phyloP scores from a whole-genome alignment of 371 early-diverging fungal genomes.

The Mucor plumbeus region DNA sequence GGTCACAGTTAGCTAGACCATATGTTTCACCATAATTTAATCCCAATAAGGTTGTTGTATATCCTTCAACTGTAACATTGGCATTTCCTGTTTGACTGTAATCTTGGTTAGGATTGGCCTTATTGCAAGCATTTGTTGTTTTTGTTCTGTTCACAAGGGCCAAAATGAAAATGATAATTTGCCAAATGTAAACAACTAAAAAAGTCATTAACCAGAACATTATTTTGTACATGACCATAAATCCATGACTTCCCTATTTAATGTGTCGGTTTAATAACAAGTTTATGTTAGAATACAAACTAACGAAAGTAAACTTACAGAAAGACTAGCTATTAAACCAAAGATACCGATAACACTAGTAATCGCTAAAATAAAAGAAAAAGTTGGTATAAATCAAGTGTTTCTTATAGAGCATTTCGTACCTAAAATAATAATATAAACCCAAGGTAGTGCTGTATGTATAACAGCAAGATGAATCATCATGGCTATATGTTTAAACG shows the following conservation, averaged over 20 bases:
- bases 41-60: conserved; percentile 39
- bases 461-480: conserved; percentile 47
- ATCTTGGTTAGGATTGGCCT: conserved; percentile 29
- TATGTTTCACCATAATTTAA: conserved; percentile 47
- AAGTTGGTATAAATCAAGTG: not conserved
- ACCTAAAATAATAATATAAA: conserved; percentile 43
- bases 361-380: conserved; percentile 25
- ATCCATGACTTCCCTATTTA: conserved; percentile 39
- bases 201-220: conserved; percentile 45
- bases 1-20: conserved; percentile 48
- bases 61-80: conserved; percentile 26
- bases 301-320: conserved; percentile 28
- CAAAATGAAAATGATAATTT: conserved; percentile 40
- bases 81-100: conserved; percentile 3
- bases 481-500: conserved; percentile 34
- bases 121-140: conserved; percentile 35
- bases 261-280: not conserved
- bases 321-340: conserved; percentile 39
- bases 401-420: not conserved
- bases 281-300: conserved; percentile 4
- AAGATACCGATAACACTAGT: conserved; percentile 42
- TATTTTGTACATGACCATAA: conserved; percentile 43
- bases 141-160: conserved; percentile 42
- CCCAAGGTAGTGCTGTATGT: conserved; percentile 40
- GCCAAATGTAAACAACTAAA: conserved; percentile 39